Evolutionary conservation across 495 filamentous ascomycete genomes (phyloP), one percentile per base, ranked within the genome.

Genomic region (Tetracladium setigerum): DNA sequence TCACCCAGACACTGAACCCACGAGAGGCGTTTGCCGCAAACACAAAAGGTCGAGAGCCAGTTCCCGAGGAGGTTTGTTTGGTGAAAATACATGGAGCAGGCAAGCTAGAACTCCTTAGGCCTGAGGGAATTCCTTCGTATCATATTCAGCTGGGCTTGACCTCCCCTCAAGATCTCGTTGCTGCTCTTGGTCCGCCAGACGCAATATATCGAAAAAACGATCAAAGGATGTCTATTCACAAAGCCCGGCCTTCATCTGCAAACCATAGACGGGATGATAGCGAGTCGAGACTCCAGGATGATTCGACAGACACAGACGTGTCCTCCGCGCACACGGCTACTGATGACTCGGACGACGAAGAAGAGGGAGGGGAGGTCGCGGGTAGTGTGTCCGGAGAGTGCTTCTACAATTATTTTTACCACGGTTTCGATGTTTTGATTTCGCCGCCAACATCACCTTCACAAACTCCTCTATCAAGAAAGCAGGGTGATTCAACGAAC

Each of bases 351-450:
- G 85, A 88, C 27, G 74, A 78, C 30, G 86, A 85, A 30, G 69
- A 72, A 16, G 73, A 73, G 36, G 70, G 73, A 6, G 74, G 75
- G 6, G 53, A 62, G 24, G 49, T 53, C 16, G 64, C 64, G 4
- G 69, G 70, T 19, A 67, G 67, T 34, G 58, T 70, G 12, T 70
- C 76, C 4, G 74, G 80, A 13, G 90, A 96, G 65, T 90, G 81
- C 54, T 98, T 96, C 63, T 94, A 89, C 62, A 96, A 96, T 58
- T 98, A 97, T 61, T 97, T 95, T 57, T 84, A 88, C 50, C 83
- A 95, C 55, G 92, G 92, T 2, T 87, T 98, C 56, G 92, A 98
- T 63, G 76, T 95, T n/a, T 79, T 96, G 39, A 74, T 98, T 13
- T 95, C 90, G 0, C 76, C 83, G 24, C 84, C 86, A 15, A 80